Evolutionary conservation across 352 stramenopile genomes (phyloP), one percentile per base, ranked within the genome.

Genomic region (Pythium guiyangense): DNA sequence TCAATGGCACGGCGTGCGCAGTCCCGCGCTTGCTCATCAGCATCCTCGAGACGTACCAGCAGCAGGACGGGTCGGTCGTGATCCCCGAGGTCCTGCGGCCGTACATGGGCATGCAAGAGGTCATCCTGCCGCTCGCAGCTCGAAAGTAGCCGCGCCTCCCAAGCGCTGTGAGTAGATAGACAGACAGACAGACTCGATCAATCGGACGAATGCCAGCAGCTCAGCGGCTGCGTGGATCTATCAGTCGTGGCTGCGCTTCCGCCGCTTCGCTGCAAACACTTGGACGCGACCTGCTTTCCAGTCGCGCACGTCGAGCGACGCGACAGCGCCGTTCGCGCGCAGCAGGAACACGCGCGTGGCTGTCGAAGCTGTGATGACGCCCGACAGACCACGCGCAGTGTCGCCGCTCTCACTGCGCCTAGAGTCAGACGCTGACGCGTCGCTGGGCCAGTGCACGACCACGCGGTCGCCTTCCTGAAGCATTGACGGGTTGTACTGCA

Each of bases 1-100:
- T 96, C 20, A 96, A 96, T 56, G 86, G 81, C 45, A 96, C 88
- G 18, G 86, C 84, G 3, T 84, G 84, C 55, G 88, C 88, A 2
- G 71, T 95, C 6, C 86, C 87, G 29, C 80, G 87, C 0, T 63
- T 96, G 47, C 65, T 96, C n/a, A 88, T 95, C 57, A 86, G 76
- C 60, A 61, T 96, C 51, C 73, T 94, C 37, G 87, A 96, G 56
- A 95, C 77, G 20, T 86, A 92, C 58, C 86, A 96, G 67, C 71
- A 90, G 54, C 54, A 72, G 47, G 82, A 94, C 54, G 87, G 87
- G 34, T 86, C 77, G 20, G 85, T 96, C 42, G 52, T 81, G 17
- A 85, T 96, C 34, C 87, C 87, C 1, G 68, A 84, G 18, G 82
- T 90, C 26, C 67, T 96, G 50, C 77, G 78, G 42, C 80, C 86